Evolutionary conservation across 2,329 filamentous ascomycete species (phyloP).

Genomic region (Magnaporthiopsis rhizophila): DNA sequence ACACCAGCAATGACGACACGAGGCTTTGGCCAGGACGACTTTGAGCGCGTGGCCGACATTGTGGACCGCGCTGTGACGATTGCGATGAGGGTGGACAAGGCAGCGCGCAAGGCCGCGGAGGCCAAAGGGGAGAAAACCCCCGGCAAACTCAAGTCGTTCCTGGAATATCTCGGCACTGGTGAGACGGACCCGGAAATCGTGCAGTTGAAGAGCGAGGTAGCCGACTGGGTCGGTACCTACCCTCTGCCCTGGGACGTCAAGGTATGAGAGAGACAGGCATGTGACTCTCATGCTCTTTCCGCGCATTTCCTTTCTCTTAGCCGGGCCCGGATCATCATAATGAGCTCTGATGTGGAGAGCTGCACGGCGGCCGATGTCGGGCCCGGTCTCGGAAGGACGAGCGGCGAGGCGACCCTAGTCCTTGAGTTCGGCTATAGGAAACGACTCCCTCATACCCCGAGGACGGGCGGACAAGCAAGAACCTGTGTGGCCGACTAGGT

Average conservation of each 20-base stretch:
- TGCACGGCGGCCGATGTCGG: not conserved
- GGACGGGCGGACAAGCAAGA: not conserved
- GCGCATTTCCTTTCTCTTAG: not conserved
- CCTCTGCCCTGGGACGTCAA: slow-evolving; percentile 56
- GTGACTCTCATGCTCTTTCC: not conserved
- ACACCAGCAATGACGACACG: slow-evolving; percentile 97
- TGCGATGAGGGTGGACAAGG: slow-evolving; percentile 66
- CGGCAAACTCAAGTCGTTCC: slow-evolving; percentile 57
- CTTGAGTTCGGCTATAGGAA: not conserved
- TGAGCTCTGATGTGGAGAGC: not conserved
- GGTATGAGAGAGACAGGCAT: slow-evolving; percentile 7
- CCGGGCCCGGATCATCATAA: not conserved
- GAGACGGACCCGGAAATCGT: slow-evolving; percentile 63
- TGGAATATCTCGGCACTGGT: slow-evolving; percentile 60
- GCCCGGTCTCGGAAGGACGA: not conserved
- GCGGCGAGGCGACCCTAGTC: not conserved
- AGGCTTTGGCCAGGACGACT: slow-evolving; percentile 85
- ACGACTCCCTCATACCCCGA: not conserved
- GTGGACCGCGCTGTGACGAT: slow-evolving; percentile 78
- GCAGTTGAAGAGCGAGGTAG: slow-evolving; percentile 65
- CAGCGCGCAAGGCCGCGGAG: slow-evolving; percentile 60
- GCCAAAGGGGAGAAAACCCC: slow-evolving; percentile 59
- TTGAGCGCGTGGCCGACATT: slow-evolving; percentile 75
- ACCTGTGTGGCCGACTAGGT: not conserved
- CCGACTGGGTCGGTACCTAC: slow-evolving; percentile 70